Conservation (phyloP, 208 protist species). For the Crithidia mellificae region DNA sequence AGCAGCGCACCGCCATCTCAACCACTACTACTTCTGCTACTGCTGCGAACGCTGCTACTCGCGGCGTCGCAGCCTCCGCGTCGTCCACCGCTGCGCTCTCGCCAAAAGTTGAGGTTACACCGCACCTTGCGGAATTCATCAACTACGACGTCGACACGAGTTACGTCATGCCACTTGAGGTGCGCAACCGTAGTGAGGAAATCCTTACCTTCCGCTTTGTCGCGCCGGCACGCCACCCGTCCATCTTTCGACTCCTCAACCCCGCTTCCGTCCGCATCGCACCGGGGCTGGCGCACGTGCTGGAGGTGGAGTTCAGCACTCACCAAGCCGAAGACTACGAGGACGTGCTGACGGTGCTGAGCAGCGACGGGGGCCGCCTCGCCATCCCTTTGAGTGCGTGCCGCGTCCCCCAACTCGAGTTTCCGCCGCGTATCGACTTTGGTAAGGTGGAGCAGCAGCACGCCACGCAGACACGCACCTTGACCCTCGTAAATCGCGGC, state of each 20-base stretch:
- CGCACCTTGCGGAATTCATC: slow-evolving; percentile 71
- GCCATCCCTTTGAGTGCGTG: slow-evolving; percentile 70
- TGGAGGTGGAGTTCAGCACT: slow-evolving; percentile 88
- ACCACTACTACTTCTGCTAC: neutral
- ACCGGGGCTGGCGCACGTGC: slow-evolving; percentile 64
- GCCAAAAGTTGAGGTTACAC: slow-evolving; percentile 43
- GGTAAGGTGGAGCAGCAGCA: slow-evolving; percentile 74
- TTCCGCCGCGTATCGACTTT: slow-evolving; percentile 57
- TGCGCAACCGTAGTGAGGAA: slow-evolving; percentile 64
- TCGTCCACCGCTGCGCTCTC: neutral
- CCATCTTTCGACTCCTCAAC: slow-evolving; percentile 72
- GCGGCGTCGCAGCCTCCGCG: neutral
- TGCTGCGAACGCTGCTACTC: neutral
- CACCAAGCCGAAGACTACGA: slow-evolving; percentile 68
- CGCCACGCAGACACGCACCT: slow-evolving; percentile 33
- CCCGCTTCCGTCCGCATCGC: slow-evolving; percentile 66
- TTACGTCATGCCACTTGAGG: slow-evolving; percentile 84
- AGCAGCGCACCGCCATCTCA: neutral
- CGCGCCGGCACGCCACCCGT: slow-evolving; percentile 47
- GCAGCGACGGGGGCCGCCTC: slow-evolving; percentile 55
- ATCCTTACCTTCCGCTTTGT: slow-evolving; percentile 81
- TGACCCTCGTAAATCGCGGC: slow-evolving; percentile 75
- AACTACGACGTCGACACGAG: slow-evolving; percentile 88
- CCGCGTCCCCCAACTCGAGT: slow-evolving; percentile 69
- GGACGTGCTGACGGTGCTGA: slow-evolving; percentile 77